A percentile compares a stretch with the other conserved stretches of the same genome.
Conservation (phyloP, 192 early-diverging fungal genomes). For the Podila epigama region DNA sequence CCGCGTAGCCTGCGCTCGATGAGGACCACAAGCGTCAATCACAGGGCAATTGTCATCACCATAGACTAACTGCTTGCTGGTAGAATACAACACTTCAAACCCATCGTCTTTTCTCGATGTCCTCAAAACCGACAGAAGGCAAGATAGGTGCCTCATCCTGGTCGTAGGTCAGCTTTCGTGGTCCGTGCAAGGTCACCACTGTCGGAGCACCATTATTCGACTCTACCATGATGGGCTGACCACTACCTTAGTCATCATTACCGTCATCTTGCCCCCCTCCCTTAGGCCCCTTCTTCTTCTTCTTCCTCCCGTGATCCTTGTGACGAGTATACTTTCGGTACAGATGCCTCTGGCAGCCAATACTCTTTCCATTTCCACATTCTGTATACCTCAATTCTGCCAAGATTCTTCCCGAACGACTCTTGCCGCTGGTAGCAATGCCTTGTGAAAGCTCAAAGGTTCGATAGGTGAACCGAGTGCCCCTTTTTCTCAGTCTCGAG, state of each 20-base stretch:
- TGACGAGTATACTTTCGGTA: too few species aligned
- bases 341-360: conserved; percentile 61
- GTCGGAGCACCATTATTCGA: too few species aligned
- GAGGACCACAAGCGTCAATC: conserved; percentile 40
- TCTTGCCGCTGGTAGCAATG: conserved; percentile 61
- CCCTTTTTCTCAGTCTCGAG: conserved; percentile 78
- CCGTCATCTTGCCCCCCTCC: neutral
- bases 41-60: conserved; percentile 66
- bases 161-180: too few species aligned
- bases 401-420: conserved; percentile 64
- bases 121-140: conserved; percentile 6
- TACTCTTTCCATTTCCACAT: conserved; percentile 60
- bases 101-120: conserved; percentile 25
- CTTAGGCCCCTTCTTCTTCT: neutral
- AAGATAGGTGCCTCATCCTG: conserved; percentile 14
- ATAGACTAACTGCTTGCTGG: conserved; percentile 52
- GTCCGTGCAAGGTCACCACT: too few species aligned
- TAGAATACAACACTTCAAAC: conserved; percentile 40
- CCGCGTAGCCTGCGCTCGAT: neutral
- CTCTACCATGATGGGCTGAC: too few species aligned
- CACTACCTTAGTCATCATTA: too few species aligned
- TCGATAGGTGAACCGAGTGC: conserved; percentile 79
- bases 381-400: conserved; percentile 61
- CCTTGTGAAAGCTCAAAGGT: conserved; percentile 80
- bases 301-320: too few species aligned